Percentiles rank a stretch among this genome's conserved stretches.
These are phyloP conservation scores for Hypoxylon subgilvum DNA, from an alignment of 495 filamentous ascomycete genomes.

Conservation along the genomic window DNA sequence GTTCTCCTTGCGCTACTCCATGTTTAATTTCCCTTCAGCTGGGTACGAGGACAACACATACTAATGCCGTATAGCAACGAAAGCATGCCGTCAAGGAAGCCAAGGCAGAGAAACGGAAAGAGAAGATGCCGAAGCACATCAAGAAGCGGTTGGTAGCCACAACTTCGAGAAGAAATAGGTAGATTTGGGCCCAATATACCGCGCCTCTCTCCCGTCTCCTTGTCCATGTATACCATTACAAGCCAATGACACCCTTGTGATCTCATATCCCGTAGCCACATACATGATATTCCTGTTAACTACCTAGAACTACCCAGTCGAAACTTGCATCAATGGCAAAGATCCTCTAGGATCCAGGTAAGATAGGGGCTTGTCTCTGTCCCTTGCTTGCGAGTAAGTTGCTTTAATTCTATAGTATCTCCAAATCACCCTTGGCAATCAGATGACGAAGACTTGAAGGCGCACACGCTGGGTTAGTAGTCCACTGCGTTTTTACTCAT, in stretches of 20 bases:
- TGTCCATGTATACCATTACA: too few species aligned
- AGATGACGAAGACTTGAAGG: constrained; percentile 45
- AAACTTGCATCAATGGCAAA: too few species aligned
- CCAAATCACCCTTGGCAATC: constrained; percentile 15
- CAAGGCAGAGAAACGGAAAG: constrained; percentile 86
- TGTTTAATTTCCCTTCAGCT: neutral
- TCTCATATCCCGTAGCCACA: neutral
- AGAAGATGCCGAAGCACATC: constrained; percentile 92
- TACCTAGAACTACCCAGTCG: neutral
- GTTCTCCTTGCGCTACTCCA: neutral
- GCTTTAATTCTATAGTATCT: neutral
- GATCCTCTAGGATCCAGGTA: neutral
- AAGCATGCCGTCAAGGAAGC: constrained; percentile 93
- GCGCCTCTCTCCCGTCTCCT: neutral
- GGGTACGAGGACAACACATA: neutral
- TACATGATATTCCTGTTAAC: neutral
- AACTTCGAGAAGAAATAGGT: constrained; percentile 49
- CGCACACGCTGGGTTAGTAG: neutral
- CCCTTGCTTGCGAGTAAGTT: neutral
- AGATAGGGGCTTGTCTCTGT: neutral
- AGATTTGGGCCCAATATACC: neutral
- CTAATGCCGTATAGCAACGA: constrained; percentile 62
- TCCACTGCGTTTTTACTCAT: constrained; percentile 39
- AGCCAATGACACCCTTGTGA: too few species aligned
- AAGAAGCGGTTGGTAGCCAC: constrained; percentile 77